These are phyloP conservation scores for Protea cynaroides DNA, from an alignment of 164 flowering plant genomes.

Conservation along the genomic window DNA sequence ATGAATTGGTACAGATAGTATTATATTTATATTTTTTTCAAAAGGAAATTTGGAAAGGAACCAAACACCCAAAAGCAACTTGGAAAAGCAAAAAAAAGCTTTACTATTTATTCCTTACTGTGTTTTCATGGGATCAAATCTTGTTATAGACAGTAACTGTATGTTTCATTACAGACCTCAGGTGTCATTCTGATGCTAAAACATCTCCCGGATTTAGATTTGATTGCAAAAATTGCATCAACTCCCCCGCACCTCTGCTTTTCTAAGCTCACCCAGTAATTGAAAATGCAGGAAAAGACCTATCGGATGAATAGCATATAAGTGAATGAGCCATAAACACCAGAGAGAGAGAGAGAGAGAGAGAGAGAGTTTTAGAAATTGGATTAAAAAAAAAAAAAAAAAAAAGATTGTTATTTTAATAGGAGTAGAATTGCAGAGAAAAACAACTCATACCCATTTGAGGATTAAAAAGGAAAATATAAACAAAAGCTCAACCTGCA, in stretches of 20 bases:
- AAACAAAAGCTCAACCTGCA: neutral
- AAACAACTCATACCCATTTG: slow-evolving; percentile 7
- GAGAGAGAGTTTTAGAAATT: too few species aligned
- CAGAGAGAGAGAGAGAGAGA: too few species aligned
- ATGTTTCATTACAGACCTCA: too few species aligned
- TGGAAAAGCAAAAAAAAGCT: slow-evolving; percentile 9
- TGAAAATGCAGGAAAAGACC: neutral
- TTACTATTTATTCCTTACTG: neutral
- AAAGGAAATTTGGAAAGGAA: slow-evolving; percentile 10
- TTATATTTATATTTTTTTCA: neutral
- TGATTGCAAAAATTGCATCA: neutral
- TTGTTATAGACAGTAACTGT: too few species aligned
- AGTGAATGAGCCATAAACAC: neutral
- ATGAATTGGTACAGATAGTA: slow-evolving; percentile 1
- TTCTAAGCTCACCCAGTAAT: neutral
- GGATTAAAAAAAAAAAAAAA: too few species aligned
- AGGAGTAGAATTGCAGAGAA: slow-evolving; percentile 1
- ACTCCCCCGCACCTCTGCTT: neutral
- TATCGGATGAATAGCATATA: neutral
- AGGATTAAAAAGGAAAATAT: slow-evolving; percentile 2
- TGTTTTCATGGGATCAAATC: too few species aligned
- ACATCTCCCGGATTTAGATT: too few species aligned
- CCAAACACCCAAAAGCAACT: slow-evolving; percentile 10
- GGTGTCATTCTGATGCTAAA: too few species aligned
- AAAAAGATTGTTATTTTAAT: neutral